phyloP scores from a whole-genome alignment of 2,329 filamentous ascomycete species.

The Pseudocercospora musae region DNA sequence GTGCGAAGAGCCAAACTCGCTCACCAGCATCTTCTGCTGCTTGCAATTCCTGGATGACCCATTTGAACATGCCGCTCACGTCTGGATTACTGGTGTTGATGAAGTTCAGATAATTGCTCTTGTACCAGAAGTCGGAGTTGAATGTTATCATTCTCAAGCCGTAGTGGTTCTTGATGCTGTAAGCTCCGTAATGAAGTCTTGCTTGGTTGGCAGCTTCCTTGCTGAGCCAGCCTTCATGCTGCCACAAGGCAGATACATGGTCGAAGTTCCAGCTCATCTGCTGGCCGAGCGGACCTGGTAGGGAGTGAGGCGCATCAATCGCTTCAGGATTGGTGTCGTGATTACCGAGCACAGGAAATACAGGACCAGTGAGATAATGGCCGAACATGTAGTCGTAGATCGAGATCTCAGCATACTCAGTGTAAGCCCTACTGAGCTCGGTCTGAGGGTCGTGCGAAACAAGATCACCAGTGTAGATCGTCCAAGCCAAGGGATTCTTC shows the following conservation, averaged over 20 bases:
- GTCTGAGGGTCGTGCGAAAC: constrained; percentile 54
- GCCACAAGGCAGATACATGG: constrained; percentile 55
- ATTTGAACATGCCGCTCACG: constrained; percentile 48
- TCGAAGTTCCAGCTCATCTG: constrained; percentile 60
- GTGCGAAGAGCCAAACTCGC: constrained; percentile 54
- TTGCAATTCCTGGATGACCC: constrained; percentile 53
- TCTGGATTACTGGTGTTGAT: constrained; percentile 54
- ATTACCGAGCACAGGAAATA: constrained; percentile 57
- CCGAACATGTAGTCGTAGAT: constrained; percentile 54
- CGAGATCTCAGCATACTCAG: constrained; percentile 53
- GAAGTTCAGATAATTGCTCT: constrained; percentile 47
- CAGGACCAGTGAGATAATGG: constrained; percentile 53
- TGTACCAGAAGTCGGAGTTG: constrained; percentile 52
- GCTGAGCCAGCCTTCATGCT: constrained; percentile 56
- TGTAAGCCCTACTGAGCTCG: constrained; percentile 52
- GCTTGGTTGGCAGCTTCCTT: constrained; percentile 46
- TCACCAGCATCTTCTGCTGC: constrained; percentile 52
- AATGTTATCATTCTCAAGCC: constrained; percentile 53
- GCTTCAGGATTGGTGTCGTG: constrained; percentile 56
- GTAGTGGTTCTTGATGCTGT: constrained; percentile 53
- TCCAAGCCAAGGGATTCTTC: constrained; percentile 49
- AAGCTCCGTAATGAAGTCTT: constrained; percentile 54
- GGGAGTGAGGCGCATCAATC: constrained; percentile 51
- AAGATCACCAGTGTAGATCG: constrained; percentile 57
- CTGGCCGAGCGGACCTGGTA: constrained; percentile 52